Base-by-base conservation (phyloP, 768 basidiomycete species). In the Phaffia australis region DNA sequence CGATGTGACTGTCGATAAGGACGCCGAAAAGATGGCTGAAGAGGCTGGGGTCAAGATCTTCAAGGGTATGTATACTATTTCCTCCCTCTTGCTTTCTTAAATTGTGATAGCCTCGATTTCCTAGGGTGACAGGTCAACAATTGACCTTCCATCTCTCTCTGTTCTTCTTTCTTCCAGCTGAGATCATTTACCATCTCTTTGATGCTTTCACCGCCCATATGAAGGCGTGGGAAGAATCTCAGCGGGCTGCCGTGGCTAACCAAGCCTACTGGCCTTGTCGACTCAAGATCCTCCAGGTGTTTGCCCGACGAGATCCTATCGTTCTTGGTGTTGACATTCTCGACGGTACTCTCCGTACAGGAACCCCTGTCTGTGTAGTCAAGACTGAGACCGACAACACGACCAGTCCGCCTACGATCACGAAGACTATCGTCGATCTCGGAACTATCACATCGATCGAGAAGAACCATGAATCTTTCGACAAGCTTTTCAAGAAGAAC, bases 161-260 rank as follows among this genome's bases (percentile, higher is more conserved):
- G 42, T 27, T 18, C 57, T 60, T 23, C 57, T 49, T 47, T 60
- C 11, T 14, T 67, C 32, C 69, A 97, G 94, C 94, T 69, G 92
- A 95, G 76, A 97, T 98, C 75, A 98, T 99, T 72, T 99, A 99
- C 77, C 94, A 97, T 75, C 79, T 99, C 55, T 97, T 98, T 75
- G 93, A 98, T 74, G 84, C 90, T 19, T 98, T 98, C 80, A 95
- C 85, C 52, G 88, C 85, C 1, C 98, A 98, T 77, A 94, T 94
- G 74, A 82, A 82, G 68, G 88, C 90, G 77, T 91, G 97, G 63
- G 81, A 81, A 66, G 94, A 95, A 76, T 89, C 89, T n/a, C 93
- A 91, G 77, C 83, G 89, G 49, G 83, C 79, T 71, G 93, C 92
- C 74, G 90, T 93, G 2, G 90, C 93, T 0, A 91, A 90, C 14